Base-by-base conservation (phyloP, 495 filamentous ascomycete species). In the Talaromyces proteolyticus region DNA sequence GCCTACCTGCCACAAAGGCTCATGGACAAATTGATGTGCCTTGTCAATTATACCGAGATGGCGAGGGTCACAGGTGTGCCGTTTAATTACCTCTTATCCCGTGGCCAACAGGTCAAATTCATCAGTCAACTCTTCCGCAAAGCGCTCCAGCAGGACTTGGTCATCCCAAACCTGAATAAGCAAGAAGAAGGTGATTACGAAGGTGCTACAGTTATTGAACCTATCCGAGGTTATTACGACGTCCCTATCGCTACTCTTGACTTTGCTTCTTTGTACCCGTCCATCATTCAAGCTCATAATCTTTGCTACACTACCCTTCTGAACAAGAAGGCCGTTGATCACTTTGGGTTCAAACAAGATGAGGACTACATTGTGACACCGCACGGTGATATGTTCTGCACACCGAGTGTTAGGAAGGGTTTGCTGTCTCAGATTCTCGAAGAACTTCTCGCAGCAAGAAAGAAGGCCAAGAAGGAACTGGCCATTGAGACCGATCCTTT, bases 31-130 rank as follows among this genome's bases (percentile, higher is more conserved):
- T 75, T 99, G 24, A 96, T 94, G 66, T 96, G 93, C 65, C 75
- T 99, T 22, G 85, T 95, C 61, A 99, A 99, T 64, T 96, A 96
- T 59, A 97, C 93, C 0, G 93, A 99, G 66, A 99, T 99, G 93
- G 93, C 93, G 37, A 93, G 93, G 79, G 93, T 99, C 61, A 99
- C 93, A 16, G 93, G 93, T 53, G 91, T 99, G 1, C 94, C 93
- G 1, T 99, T 97, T 76, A 96, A 94, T 59, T 96, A 85, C 59
- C 79, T 99, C 17, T 79, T 99, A 3, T 78, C 94, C 21, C 82
- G 89, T 62, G 93, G 93, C 41, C 93, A 99, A 61, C 93, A 99
- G 64, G 87, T 97, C 59, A 96, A 95, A 60, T 97, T 99, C 70
- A 78, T 99, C 66, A 96, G 90, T 60, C 93, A 99, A 63, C 78